phyloP scores from a whole-genome alignment of 106 monocot genomes.

The Narthecium ossifragum region DNA sequence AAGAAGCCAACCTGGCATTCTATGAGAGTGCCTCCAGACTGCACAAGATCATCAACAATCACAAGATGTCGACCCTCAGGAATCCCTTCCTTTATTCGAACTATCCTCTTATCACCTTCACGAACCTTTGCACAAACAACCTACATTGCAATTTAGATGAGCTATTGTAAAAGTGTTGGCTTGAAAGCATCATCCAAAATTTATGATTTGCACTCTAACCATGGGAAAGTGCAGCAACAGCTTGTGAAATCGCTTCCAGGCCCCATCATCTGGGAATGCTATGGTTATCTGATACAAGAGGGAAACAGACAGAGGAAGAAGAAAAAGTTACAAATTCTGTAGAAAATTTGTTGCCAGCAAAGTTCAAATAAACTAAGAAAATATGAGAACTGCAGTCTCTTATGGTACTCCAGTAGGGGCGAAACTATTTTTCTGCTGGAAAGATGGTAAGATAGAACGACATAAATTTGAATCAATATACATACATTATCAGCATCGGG shows the following conservation, averaged over 20 bases:
- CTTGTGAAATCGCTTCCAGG: slow-evolving; percentile 99
- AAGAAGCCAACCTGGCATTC: slow-evolving; percentile 71
- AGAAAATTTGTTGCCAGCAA: no score
- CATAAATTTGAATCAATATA: no score
- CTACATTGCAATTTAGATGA: no score
- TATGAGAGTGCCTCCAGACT: slow-evolving; percentile 88
- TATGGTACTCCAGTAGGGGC: no score
- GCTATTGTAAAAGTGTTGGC: no score
- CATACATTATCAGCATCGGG: slow-evolving; percentile 80
- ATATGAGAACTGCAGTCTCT: no score
- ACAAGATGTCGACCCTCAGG: slow-evolving; percentile 85
- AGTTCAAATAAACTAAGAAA: no score
- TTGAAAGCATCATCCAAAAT: not conserved
- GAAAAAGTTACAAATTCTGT: no score
- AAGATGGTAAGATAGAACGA: no score
- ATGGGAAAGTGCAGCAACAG: slow-evolving; percentile 74
- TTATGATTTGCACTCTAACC: slow-evolving; percentile 31
- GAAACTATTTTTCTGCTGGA: no score
- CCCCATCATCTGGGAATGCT: slow-evolving; percentile 99
- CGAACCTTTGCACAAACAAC: slow-evolving; percentile 86
- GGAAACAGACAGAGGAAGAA: no score
- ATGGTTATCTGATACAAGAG: slow-evolving; percentile 65
- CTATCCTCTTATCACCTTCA: slow-evolving; percentile 92
- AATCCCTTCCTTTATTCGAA: slow-evolving; percentile 80
- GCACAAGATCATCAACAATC: slow-evolving; percentile 95